These are phyloP conservation scores for Triticum monococcum DNA, from an alignment of 176 grass and related monocot species.

Conservation along the genomic window DNA sequence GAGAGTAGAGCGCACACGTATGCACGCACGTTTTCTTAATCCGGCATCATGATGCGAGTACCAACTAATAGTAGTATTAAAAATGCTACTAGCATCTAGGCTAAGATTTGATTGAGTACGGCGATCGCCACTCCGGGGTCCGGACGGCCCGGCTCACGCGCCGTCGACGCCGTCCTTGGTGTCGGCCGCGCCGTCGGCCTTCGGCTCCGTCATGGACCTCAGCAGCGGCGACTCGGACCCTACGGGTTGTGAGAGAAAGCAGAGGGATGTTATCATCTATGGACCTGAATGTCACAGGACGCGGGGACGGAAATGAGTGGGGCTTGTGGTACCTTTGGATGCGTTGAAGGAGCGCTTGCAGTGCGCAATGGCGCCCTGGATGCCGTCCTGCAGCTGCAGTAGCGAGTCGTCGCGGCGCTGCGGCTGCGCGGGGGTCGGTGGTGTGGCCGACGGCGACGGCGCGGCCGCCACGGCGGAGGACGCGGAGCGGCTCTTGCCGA, in stretches of 20 bases:
- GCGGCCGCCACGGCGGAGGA: constrained; percentile 61
- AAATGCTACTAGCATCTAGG: constrained; percentile 1
- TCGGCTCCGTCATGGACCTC: constrained; percentile 56
- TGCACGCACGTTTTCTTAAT: constrained; percentile 6
- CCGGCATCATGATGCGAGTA: neutral
- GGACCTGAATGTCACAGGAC: neutral
- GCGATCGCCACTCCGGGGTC: neutral
- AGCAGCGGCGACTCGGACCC: constrained; percentile 61
- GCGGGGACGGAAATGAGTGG: neutral
- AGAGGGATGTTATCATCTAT: neutral
- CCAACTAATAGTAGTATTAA: neutral
- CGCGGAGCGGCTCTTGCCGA: constrained; percentile 92
- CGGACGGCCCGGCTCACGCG: constrained; percentile 2
- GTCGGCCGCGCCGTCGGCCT: constrained; percentile 33
- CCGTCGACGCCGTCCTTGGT: constrained; percentile 38
- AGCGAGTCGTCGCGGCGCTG: constrained; percentile 82
- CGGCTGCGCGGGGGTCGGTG: neutral
- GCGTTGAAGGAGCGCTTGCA: constrained; percentile 93
- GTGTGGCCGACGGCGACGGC: constrained; percentile 11
- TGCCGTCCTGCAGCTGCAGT: constrained; percentile 83
- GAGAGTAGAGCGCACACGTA: neutral
- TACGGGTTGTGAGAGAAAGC: neutral
- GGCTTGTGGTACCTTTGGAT: constrained; percentile 41
- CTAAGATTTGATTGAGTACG: constrained; percentile 12
- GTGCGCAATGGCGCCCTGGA: constrained; percentile 96